phyloP scores from a whole-genome alignment of 345 rosid genomes.

The Dipteronia dyeriana region DNA sequence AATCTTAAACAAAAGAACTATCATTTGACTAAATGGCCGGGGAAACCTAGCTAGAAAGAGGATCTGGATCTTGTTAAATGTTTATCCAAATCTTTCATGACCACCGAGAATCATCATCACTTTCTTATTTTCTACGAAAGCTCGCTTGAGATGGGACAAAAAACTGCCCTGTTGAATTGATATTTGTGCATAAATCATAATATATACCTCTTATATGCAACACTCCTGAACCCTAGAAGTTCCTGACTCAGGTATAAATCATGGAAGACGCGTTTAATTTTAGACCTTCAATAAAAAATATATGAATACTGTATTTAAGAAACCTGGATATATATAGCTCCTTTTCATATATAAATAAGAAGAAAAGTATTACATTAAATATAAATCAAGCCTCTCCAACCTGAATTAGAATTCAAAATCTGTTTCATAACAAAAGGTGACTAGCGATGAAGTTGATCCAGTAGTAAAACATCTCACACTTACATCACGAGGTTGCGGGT shows the following conservation, averaged over 20 bases:
- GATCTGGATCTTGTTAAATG: not conserved
- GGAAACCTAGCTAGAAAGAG: not conserved
- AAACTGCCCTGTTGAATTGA: too few relatives aligned
- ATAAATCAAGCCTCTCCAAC: not conserved
- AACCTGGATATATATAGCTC: too few relatives aligned
- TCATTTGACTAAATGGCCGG: not conserved
- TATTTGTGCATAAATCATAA: too few relatives aligned
- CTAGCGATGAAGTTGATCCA: too few relatives aligned
- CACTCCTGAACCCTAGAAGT: not conserved
- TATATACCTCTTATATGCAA: not conserved
- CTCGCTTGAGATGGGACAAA: not conserved
- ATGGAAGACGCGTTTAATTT: not conserved
- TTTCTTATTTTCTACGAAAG: not conserved
- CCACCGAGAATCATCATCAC: not conserved
- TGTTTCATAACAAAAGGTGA: too few relatives aligned
- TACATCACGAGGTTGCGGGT: too few relatives aligned
- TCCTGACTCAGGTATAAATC: not conserved
- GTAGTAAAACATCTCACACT: too few relatives aligned
- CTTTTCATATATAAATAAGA: too few relatives aligned
- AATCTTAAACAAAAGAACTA: not conserved
- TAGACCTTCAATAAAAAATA: not conserved
- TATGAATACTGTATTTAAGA: not conserved
- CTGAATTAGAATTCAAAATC: not conserved
- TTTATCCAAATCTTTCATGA: not conserved
- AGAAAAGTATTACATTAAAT: not conserved